Evolutionary conservation across 1,139 yeast species (phyloP), one percentile per base, ranked within the genome.

Genomic region (Suhomyces yuchorum): DNA sequence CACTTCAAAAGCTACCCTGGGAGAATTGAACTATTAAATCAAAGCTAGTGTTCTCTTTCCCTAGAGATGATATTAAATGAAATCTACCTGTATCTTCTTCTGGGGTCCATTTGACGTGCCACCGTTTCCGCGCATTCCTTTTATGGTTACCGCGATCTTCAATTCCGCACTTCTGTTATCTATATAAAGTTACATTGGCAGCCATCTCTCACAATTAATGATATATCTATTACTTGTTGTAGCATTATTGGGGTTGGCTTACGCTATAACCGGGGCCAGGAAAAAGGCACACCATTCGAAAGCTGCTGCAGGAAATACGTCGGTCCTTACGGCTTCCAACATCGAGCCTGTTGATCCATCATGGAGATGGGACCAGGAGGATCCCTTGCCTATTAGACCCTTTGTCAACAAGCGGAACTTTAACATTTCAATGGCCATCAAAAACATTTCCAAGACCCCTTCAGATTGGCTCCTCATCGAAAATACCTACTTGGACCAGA

Each of bases 391-490:
- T n/a, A 43, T 55, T 2, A 43, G 60, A 12, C 59, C 59, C 0
- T 55, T 55, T 35, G 53, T 44, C 15, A 52, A 56, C 35, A 72
- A 72, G 46, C 62, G 58, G 36, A 68, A 68, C 56, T 70, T 70
- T 54, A 68, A 68, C 37, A 70, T 73, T 3, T 65, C 69, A n/a
- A 67, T 74, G 74, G 75, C 67, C 1, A 61, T 73, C 26, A 61
- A 60, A 32, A 70, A 70, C 46, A 50, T 74, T 24, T 53, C 65
- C 6, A 50, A 61, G 9, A 54, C 63, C 1, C 71, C 73, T 1
- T 66, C 70, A 43, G 70, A 70, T 15, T 71, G 77, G 71, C 58
- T 74, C 12, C 60, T 73, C 20, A 59, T 74, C 11, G 78, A 74
- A 47, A 57, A 70, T 33, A 66, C 75, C 2, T 73, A 73, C 49